These are phyloP conservation scores for Fusarium compactum DNA, from an alignment of 2,329 filamentous ascomycete genomes.

Conservation along the genomic window DNA sequence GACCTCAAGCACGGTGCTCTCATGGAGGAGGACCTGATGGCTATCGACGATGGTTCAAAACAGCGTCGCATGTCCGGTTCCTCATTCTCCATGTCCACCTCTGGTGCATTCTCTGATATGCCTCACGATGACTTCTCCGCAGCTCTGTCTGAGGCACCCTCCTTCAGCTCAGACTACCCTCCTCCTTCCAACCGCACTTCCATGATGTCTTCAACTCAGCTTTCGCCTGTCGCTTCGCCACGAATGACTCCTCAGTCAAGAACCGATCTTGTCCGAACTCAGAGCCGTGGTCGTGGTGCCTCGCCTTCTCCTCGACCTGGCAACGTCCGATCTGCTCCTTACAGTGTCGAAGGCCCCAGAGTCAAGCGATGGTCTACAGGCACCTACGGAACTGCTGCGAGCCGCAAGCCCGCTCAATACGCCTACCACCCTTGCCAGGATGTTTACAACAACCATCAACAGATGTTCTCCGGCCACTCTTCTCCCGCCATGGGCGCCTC, in stretches of 20 bases:
- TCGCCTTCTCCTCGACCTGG: constrained; percentile 78
- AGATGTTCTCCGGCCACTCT: constrained; percentile 59
- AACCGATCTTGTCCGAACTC: constrained; percentile 71
- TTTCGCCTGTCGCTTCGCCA: constrained; percentile 80
- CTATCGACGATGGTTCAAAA: constrained; percentile 65
- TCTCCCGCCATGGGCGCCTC: constrained; percentile 60
- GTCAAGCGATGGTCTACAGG: constrained; percentile 84
- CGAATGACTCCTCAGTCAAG: constrained; percentile 71
- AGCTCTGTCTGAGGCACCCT: constrained; percentile 73
- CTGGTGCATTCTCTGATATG: constrained; percentile 74
- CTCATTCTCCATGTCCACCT: constrained; percentile 78
- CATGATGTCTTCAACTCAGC: constrained; percentile 76
- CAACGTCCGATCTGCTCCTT: constrained; percentile 73
- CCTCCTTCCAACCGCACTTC: constrained; percentile 75
- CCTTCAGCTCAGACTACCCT: constrained; percentile 75
- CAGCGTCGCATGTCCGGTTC: constrained; percentile 77
- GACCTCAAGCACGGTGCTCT: constrained; percentile 67
- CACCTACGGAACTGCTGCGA: constrained; percentile 71
- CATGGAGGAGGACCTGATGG: constrained; percentile 62
- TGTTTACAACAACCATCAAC: constrained; percentile 67
- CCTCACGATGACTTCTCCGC: constrained; percentile 78
- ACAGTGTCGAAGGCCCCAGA: constrained; percentile 74
- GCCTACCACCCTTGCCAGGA: constrained; percentile 73
- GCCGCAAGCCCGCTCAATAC: constrained; percentile 69
- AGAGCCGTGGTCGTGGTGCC: constrained; percentile 73